Percentiles rank a stretch among this genome's conserved stretches.
Conservation (phyloP, 345 rosid species). For the Citrus reticulata region DNA sequence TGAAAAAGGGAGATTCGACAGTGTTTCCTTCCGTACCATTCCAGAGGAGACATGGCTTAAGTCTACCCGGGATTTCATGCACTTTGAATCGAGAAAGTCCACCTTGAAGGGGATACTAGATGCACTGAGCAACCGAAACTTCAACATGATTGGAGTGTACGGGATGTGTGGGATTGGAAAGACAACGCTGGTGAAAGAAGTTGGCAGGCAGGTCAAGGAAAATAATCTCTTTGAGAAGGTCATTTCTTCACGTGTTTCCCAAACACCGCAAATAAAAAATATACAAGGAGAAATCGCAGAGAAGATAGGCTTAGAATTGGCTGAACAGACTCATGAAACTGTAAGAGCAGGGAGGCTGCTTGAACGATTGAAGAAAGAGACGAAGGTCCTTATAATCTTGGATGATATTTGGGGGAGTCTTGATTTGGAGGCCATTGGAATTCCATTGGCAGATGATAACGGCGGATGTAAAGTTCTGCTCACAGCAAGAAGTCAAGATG, state of each 20-base stretch:
- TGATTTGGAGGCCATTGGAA: no score
- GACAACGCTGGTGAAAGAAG: conserved; percentile 13
- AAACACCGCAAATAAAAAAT: not conserved
- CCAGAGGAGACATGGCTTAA: not conserved
- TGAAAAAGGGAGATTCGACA: not conserved
- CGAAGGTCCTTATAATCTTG: no score
- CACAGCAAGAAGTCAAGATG: not conserved
- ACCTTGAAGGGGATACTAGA: no score
- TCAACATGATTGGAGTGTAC: conserved; percentile 10
- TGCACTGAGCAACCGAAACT: no score
- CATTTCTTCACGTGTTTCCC: not conserved
- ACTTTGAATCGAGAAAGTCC: conserved; percentile 16
- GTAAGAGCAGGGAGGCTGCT: not conserved
- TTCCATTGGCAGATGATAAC: not conserved
- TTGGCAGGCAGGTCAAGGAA: conserved; percentile 1
- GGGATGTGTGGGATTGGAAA: conserved; percentile 25
- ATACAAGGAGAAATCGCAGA: conserved; percentile 1
- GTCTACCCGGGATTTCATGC: not conserved
- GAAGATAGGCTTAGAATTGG: not conserved
- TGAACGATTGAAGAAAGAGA: not conserved
- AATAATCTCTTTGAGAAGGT: conserved; percentile 10
- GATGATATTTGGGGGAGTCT: no score
- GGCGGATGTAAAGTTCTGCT: not conserved
- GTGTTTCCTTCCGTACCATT: not conserved
- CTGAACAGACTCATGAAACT: not conserved